Evolutionary conservation across 192 early-diverging fungal genomes (phyloP).

Genomic region (Entomortierella beljakovae): DNA sequence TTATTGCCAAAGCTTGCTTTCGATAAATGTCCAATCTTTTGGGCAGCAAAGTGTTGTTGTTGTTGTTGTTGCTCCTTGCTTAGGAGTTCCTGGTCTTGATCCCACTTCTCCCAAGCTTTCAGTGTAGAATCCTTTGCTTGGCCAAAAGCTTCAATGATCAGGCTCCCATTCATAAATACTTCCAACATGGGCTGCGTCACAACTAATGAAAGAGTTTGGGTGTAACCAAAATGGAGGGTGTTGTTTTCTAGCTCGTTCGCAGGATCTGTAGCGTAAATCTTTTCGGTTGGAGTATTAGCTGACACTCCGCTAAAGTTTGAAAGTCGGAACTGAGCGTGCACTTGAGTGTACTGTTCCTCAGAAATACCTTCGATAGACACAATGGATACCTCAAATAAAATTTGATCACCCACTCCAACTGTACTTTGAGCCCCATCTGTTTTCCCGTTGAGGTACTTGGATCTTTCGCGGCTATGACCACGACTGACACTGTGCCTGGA

Average conservation of each 20-base stretch:
- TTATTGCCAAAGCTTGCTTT: background rate
- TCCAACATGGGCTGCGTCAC: conserved; percentile 57
- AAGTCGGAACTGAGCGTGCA: conserved; percentile 79
- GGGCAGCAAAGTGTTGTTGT: conserved; percentile 36
- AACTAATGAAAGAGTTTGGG: conserved; percentile 58
- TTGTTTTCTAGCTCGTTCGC: conserved; percentile 63
- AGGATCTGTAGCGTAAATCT: conserved; percentile 71
- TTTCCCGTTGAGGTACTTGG: conserved; percentile 15
- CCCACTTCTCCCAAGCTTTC: conserved; percentile 63
- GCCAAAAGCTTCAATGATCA: conserved; percentile 68
- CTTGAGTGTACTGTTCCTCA: conserved; percentile 71
- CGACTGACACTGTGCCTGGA: conserved; percentile 22
- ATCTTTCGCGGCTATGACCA: conserved; percentile 40
- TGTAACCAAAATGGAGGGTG: conserved; percentile 64
- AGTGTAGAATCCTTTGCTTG: conserved; percentile 51
- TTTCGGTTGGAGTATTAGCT: conserved; percentile 55
- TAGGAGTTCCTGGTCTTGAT: conserved; percentile 55
- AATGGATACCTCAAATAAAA: conserved; percentile 75
- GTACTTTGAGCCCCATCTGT: conserved; percentile 16
- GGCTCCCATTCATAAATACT: conserved; percentile 40
- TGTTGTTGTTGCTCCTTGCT: conserved; percentile 18
- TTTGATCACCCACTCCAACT: conserved; percentile 59
- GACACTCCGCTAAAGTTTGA: conserved; percentile 68
- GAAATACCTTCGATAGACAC: conserved; percentile 67
- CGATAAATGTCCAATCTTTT: conserved; percentile 27